Evolutionary conservation across 202 grass and related monocot species (phyloP), one percentile per base, ranked within the genome.

Genomic region (Dendrocalamus latiflorus): DNA sequence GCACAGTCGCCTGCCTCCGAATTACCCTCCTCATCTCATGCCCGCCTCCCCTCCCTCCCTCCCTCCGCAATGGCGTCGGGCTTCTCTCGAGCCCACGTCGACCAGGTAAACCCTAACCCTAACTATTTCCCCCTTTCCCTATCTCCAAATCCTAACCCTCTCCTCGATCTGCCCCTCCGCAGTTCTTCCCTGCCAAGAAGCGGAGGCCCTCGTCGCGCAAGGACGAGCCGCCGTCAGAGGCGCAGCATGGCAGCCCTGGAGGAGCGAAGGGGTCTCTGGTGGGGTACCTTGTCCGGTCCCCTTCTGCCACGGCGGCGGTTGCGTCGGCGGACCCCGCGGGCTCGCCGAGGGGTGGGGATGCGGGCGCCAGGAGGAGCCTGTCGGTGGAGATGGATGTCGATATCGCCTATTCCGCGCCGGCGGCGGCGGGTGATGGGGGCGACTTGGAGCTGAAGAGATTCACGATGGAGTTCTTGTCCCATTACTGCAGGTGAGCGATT

Each of bases 161-260:
- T 75, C 63, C 28, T 70, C 30, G 50, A 43, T 82, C 72, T 64
- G 63, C 50, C 33, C 42, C 45, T 56, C 7, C 39, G 24, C 51
- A 98, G 95, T 98, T 94, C 85, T 98, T 90, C 43, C 41, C 89
- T 72, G 88, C 90, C 84, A 98, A 91, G 87, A 98, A 98, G 83
- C 80, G 77, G 79, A 78, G 90, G 83, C 81, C 71, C 36, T 77
- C 55, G 16, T 68, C 74, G 21, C 82, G 38, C 14, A 91, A 94
- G 83, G 78, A 87, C 21, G 91, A 82, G 43, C 77, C 74, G 28
- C 59, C 75, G 37, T n/a, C 81, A 1, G 81, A 65, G 47, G 57
- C 45, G 51, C 68, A 85, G 42, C 70, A 84, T 39, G 76, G 62
- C 73, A 91, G 86, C 65, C 89, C 86, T 16, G 55, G 53, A 2